A percentile compares a stretch with the other conserved stretches of the same genome.
These are phyloP conservation scores for Pythium folliculosum DNA, from an alignment of 352 stramenopile species.

Conservation along the genomic window DNA sequence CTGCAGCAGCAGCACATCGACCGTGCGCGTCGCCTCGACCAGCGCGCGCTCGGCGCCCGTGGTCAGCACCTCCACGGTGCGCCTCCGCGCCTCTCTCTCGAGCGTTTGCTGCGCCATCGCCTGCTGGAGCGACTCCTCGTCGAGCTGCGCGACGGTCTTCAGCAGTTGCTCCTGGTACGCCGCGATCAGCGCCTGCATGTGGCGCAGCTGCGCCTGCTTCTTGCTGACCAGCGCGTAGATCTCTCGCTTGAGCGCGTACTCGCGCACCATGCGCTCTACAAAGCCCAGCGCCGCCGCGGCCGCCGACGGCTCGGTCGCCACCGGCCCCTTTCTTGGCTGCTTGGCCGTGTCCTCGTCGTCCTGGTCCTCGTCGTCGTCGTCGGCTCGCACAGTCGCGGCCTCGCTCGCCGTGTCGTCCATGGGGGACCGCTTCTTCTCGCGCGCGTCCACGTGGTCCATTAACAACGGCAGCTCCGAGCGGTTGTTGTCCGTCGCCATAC, in stretches of 20 bases:
- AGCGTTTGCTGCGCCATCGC: not conserved
- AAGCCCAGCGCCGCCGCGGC: slow-evolving; percentile 21
- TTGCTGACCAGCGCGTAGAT: slow-evolving; percentile 31
- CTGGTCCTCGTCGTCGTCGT: slow-evolving; percentile 1
- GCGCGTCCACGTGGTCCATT: not conserved
- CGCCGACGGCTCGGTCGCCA: not conserved
- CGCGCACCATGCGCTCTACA: slow-evolving; percentile 33
- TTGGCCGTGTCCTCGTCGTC: not conserved
- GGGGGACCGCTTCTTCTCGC: not conserved
- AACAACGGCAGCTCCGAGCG: slow-evolving; percentile 17
- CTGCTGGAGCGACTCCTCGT: slow-evolving; percentile 17
- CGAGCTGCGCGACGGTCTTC: slow-evolving; percentile 19
- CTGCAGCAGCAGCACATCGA: slow-evolving; percentile 21
- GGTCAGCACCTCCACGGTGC: slow-evolving; percentile 13
- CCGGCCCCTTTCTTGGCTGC: no score
- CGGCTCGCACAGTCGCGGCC: slow-evolving; percentile 1
- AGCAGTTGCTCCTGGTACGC: slow-evolving; percentile 31
- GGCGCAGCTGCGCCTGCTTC: slow-evolving; percentile 34
- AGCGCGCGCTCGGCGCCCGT: slow-evolving; percentile 7
- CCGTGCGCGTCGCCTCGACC: slow-evolving; percentile 13
- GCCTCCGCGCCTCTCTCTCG: slow-evolving; percentile 13
- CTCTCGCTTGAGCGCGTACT: slow-evolving; percentile 33
- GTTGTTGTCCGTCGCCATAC: not conserved
- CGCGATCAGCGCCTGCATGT: slow-evolving; percentile 31
- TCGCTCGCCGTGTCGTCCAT: slow-evolving; percentile 14